A percentile compares a stretch with the other conserved stretches of the same genome.
phyloP scores from a whole-genome alignment of 2,329 filamentous ascomycete species.

The Colletotrichum simmondsii region DNA sequence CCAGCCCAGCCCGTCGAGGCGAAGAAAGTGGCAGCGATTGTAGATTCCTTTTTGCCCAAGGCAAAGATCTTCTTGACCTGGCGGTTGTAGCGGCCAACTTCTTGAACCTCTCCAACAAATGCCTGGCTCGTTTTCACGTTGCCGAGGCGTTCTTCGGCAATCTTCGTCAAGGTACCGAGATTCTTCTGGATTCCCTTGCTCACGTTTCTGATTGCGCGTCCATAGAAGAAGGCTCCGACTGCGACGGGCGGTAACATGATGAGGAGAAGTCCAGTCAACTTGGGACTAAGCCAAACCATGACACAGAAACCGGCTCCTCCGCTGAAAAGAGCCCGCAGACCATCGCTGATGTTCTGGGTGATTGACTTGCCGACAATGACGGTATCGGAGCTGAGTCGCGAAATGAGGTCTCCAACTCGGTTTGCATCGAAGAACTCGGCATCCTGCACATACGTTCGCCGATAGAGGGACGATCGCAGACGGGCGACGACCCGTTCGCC shows the following conservation, averaged over 20 bases:
- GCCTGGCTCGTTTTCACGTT: slow-evolving; percentile 98
- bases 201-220: slow-evolving; percentile 86
- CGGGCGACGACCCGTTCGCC: slow-evolving; percentile 94
- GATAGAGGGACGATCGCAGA: slow-evolving; percentile 88
- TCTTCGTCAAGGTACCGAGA: slow-evolving; percentile 91
- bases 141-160: slow-evolving; percentile 96
- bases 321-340: slow-evolving; percentile 89
- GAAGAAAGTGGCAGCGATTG: slow-evolving; percentile 93
- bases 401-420: slow-evolving; percentile 94
- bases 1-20: slow-evolving; percentile 87
- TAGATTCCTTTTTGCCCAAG: slow-evolving; percentile 85
- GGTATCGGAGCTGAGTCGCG: slow-evolving; percentile 92
- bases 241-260: slow-evolving; percentile 93
- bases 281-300: slow-evolving; percentile 96
- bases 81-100: slow-evolving; percentile 89
- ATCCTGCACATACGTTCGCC: slow-evolving; percentile 94
- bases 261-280: slow-evolving; percentile 87
- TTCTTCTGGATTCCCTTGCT: slow-evolving; percentile 95
- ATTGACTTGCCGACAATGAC: slow-evolving; percentile 99
- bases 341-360: slow-evolving; percentile 96
- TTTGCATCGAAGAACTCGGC: slow-evolving; percentile 99
- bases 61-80: slow-evolving; percentile 94
- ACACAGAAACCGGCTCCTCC: slow-evolving; percentile 88
- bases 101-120: slow-evolving; percentile 92
- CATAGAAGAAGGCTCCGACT: slow-evolving; percentile 90